Base-by-base conservation (phyloP, 75 land plant genomes). In the Picea glauca region DNA sequence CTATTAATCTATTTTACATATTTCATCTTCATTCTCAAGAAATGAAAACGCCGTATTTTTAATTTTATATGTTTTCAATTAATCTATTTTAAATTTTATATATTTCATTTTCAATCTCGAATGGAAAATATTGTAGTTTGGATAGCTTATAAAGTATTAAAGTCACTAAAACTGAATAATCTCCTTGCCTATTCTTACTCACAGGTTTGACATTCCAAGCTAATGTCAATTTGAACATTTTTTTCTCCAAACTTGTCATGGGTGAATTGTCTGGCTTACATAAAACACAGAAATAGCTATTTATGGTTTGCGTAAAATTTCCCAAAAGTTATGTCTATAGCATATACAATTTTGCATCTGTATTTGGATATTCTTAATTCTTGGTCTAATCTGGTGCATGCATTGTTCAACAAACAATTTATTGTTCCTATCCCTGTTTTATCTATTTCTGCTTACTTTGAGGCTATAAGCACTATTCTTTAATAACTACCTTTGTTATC, bases 401-500 rank as follows among this genome's bases (percentile, higher is more conserved):
- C 74, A 40, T 70, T 43, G 11, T 50, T 50, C 2, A 9, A 50
- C 56, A 50, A 50, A 50, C 43, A 43, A 38, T 43, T 20, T 70
- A 38, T 70, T 46, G 38, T n/a, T 70, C 3, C 56, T 18, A n/a
- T 38, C 35, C 17, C 35, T 33, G 40, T 3, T 66, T 17, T 65
- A 5, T 66, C n/a, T 43, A 9, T n/a, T 70, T 8, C n/a, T 20
- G 74, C 9, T 70, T 0, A 38, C 43, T 43, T 9, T 43, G 74
- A 43, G 46, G 74, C 23, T 38, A 43, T 43, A 20, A 2, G 20
- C 26, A 70, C 20, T 18, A 21, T 70, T 23, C 54, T 70, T 70
- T n/a, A 8, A 2, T 43, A 70, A 70, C 74, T 12, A n/a, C 17
- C 18, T 70, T 43, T 82, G 26, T 82, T 56, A 62, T 57, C 26